A percentile compares a stretch with the other conserved stretches of the same genome.
Evolutionary conservation across 305 asterid genomes (phyloP).

Genomic region (Caryopteris hybrid): DNA sequence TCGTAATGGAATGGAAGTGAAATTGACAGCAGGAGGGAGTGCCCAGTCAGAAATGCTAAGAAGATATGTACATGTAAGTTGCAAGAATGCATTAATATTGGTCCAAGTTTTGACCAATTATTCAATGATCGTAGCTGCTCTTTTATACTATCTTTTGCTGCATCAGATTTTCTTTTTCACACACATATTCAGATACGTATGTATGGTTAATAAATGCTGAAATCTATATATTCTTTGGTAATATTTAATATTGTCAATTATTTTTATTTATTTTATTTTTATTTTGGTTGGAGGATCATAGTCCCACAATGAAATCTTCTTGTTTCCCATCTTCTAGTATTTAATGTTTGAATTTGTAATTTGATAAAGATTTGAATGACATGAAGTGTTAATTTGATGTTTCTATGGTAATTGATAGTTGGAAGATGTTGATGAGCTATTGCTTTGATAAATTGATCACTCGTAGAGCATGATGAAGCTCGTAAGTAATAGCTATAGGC

Average conservation of each 20-base stretch:
- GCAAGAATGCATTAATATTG: neutral
- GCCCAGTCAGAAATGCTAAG: conserved; percentile 12
- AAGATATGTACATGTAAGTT: conserved; percentile 1
- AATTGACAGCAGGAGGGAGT: neutral
- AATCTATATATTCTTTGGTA: neutral
- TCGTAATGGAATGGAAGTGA: neutral
- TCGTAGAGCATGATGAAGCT: no score
- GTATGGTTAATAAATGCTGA: neutral
- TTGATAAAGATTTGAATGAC: no score
- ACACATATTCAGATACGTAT: neutral
- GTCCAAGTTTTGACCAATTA: conserved; percentile 2
- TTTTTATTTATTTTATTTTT: neutral
- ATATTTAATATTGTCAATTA: neutral
- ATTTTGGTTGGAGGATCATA: neutral
- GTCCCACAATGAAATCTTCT: neutral
- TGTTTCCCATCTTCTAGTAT: neutral
- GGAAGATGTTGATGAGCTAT: no score
- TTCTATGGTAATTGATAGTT: no score
- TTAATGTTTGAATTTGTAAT: neutral
- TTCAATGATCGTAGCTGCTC: neutral
- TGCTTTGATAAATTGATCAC: no score
- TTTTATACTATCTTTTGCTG: no score
- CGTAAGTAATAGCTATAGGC: no score
- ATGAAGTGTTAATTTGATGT: no score
- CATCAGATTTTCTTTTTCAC: neutral